Conservation (phyloP, 2,329 filamentous ascomycete genomes). For the Trichoderma brevicompactum region DNA sequence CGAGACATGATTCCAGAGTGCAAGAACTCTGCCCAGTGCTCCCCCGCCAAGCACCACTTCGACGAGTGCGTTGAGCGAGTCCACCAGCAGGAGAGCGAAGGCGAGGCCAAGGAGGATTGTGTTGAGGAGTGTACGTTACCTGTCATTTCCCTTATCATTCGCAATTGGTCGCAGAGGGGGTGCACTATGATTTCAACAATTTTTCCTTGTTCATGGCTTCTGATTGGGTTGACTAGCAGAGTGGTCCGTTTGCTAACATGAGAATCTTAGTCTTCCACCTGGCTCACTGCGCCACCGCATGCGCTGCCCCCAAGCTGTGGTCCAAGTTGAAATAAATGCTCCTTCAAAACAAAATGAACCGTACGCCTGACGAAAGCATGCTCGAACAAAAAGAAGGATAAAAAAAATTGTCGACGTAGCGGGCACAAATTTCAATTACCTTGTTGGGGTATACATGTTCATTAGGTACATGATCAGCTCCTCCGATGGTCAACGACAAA, state of each 20-base stretch:
- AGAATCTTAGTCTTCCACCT: conserved; percentile 88
- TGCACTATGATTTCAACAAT: not conserved
- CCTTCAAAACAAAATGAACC: not conserved
- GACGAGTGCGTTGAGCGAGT: conserved; percentile 98
- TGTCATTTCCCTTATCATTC: not conserved
- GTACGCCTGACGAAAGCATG: conserved; percentile 18
- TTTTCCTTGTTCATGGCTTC: not conserved
- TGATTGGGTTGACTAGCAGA: not conserved
- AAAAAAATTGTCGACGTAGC: not conserved
- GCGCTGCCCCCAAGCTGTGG: conserved; percentile 96
- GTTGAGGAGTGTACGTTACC: conserved; percentile 94
- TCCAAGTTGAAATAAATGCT: conserved; percentile 79
- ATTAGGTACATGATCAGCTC: not conserved
- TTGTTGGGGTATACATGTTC: conserved; percentile 3
- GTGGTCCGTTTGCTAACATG: conserved; percentile 15
- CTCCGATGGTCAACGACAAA: conserved; percentile 18
- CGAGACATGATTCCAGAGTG: conserved; percentile 63
- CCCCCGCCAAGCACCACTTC: conserved; percentile 93
- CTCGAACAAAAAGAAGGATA: not conserved
- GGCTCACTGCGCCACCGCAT: conserved; percentile 89
- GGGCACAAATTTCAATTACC: not conserved
- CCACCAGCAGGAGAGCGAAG: conserved; percentile 63
- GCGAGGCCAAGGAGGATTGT: conserved; percentile 86
- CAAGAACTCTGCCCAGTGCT: conserved; percentile 82
- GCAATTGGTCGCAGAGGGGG: not conserved